Base-by-base conservation (phyloP, 2,329 filamentous ascomycete species). In the Penicillium sp. region DNA sequence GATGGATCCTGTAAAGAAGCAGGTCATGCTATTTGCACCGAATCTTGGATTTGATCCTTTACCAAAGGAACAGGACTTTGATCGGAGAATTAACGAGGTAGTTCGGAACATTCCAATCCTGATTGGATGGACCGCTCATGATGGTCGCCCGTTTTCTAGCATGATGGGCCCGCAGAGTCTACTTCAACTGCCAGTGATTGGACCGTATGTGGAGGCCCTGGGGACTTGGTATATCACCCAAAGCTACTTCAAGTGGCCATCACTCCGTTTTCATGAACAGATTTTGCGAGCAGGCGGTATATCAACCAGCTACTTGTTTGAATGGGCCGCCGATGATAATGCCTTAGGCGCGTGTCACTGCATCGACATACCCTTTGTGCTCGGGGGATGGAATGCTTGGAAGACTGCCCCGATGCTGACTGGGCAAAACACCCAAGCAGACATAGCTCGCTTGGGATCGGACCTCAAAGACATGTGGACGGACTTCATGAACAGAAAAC, bases 371-470 rank as follows among this genome's bases (percentile, higher is more conserved):
- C 35, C 35, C 24, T 31, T 55, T 16, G 87, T 87, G 13, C 70
- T 72, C 11, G 87, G 78, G 64, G 90, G 79, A 6, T 93, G 81
- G 2, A 90, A 87, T 2, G 86, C 86, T 66, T 87, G 82, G 3
- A 88, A 84, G 61, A 93, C 82, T 19, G 90, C 86, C 53, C 84
- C 81, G 78, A 92, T 84, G 77, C 93, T 93, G 0, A 87, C 90
- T 1, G 89, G 89, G 88, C 4, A 19, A 39, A 39, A 19, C 90
- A 68, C 93, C 90, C 27, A 93, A 39, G 35, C 19, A n/a, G 35
- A 39, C 19, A 10, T n/a, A 39, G 16, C 35, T 19, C 35, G 35
- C n/a, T 39, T 39, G n/a, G 35, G 35, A 19, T 39, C 35, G 9
- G 35, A 39, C 8, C 35, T 39, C 9, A 39, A 39, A 39, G 35